phyloP scores from a whole-genome alignment of 805 yeast species.

The Priceomyces castillae region DNA sequence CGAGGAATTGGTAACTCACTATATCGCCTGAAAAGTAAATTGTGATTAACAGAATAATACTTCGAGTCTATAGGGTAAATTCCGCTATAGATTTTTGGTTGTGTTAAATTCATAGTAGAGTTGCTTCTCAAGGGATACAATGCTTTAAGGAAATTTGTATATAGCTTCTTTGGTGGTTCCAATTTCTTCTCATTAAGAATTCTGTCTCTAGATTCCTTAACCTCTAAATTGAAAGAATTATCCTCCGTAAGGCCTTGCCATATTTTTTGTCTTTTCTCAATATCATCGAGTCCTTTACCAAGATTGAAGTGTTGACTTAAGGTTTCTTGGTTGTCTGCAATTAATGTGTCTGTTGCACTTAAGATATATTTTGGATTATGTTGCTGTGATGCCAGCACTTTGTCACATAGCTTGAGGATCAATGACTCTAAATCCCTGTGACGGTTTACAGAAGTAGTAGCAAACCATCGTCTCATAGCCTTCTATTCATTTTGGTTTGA shows the following conservation, averaged over 20 bases:
- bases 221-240: not conserved
- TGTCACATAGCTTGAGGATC: constrained; percentile 2
- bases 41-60: constrained; percentile 23
- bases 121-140: constrained; percentile 17
- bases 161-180: constrained; percentile 5
- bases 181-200: not conserved
- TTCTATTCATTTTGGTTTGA: not conserved
- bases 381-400: constrained; percentile 5
- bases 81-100: constrained; percentile 1
- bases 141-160: constrained; percentile 13
- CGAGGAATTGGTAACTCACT: constrained; percentile 25
- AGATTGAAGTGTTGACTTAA: constrained; percentile 6
- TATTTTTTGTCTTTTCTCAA: not conserved
- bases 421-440: not conserved
- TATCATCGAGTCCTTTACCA: not conserved
- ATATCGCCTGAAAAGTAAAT: constrained; percentile 23
- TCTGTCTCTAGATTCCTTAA: not conserved
- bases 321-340: constrained; percentile 9
- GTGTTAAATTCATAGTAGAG: constrained; percentile 2
- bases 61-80: constrained; percentile 10
- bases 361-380: constrained; percentile 9
- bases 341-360: constrained; percentile 11
- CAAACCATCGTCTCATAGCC: constrained; percentile 5
- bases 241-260: constrained; percentile 2
- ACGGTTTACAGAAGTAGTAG: constrained; percentile 1